Conservation (phyloP, 495 filamentous ascomycete genomes). For the Podospora fimiseda region DNA sequence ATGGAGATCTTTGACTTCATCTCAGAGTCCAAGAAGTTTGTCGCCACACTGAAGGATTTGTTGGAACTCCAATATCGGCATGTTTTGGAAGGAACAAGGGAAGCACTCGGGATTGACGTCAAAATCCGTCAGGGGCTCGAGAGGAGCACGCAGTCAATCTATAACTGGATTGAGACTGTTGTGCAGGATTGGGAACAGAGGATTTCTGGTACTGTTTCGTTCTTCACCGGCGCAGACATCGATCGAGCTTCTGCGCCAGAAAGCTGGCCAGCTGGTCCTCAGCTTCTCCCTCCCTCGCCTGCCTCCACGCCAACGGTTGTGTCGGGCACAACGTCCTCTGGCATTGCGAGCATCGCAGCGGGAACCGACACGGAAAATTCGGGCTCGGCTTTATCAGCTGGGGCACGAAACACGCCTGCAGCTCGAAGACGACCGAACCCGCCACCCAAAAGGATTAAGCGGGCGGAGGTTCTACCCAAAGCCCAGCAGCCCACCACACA, state of each 20-base stretch:
- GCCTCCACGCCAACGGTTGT: constrained; percentile 21
- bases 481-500: constrained; percentile 13
- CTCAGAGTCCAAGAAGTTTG: constrained; percentile 22
- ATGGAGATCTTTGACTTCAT: constrained; percentile 30
- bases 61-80: constrained; percentile 26
- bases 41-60: constrained; percentile 18
- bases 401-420: constrained; percentile 1
- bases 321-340: background rate
- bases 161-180: constrained; percentile 27
- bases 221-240: constrained; percentile 8
- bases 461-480: constrained; percentile 13
- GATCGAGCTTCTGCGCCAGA: constrained; percentile 7
- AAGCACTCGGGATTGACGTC: constrained; percentile 13
- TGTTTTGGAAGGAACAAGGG: constrained; percentile 18
- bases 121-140: constrained; percentile 26
- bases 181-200: constrained; percentile 25
- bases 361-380: constrained; percentile 5
- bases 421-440: constrained; percentile 12
- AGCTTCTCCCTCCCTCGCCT: constrained; percentile 21
- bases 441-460: constrained; percentile 15
- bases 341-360: background rate
- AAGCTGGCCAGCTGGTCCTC: constrained; percentile 16
- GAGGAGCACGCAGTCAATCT: constrained; percentile 22
- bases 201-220: constrained; percentile 16
- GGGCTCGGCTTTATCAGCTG: background rate